Base-by-base conservation (phyloP, 345 rosid species). In the Psidium guajava region DNA sequence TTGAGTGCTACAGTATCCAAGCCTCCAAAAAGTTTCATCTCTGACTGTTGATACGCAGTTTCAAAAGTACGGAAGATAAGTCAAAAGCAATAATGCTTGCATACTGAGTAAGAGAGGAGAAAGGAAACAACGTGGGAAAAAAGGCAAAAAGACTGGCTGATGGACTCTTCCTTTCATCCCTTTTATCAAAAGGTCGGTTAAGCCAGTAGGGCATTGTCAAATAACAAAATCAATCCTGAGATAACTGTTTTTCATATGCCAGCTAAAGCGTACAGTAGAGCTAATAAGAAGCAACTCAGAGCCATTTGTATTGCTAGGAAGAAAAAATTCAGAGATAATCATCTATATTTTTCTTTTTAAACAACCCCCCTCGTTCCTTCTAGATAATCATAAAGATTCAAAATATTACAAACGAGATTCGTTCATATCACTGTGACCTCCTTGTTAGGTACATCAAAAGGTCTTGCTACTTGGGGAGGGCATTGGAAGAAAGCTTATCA, bases 1-100 rank as follows among this genome's bases (percentile, higher is more conserved):
- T 96, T 96, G 83, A 97, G 94, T 18, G 94, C 95, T 85, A 91
- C 84, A 73, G 94, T 87, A 85, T 93, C 95, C 89, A 87, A 88
- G 58, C 96, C 96, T 84, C 96, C 96, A 88, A 97, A 90, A 81
- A 92, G 96, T 90, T 96, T 94, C 98, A 97, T 97, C 88, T 96
- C 98, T 20, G 98, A 92, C 98, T 97, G 96, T 89, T 89, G 82
- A 89, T 55, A 82, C 14, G 3, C 80, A 69, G 25, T 69, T 69
- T 16, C 15, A 52, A 82, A 82, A 54, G 13, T 18, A 82, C 36
- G 52, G 83, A 36, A 82, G 25, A 51, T 28, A 8, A 52, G 59
- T 14, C 83, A 82, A 81, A 69, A 82, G 44, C n/a, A 16, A 54
- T 8, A 36, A 85, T 36, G 80, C 25, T 69, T 18, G 80, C 47